Evolutionary conservation across 2,329 filamentous ascomycete species (phyloP).

Genomic region (Basipetospora chlamydospora): DNA sequence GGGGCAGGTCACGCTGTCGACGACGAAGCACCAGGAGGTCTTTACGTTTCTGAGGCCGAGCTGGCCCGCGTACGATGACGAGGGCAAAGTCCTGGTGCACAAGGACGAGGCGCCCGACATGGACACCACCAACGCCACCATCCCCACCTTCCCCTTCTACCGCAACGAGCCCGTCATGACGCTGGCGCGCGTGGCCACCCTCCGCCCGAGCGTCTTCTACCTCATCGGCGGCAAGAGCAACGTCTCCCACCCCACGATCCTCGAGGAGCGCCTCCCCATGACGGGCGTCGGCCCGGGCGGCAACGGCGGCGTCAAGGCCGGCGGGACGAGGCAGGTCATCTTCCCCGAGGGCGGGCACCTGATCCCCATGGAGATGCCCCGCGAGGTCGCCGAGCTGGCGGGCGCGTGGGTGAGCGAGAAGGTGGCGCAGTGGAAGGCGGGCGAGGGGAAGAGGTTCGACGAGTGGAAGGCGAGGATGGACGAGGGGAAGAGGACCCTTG

Average conservation of each 20-base stretch:
- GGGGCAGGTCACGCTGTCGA: slow-evolving; percentile 54
- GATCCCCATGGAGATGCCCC: slow-evolving; percentile 67
- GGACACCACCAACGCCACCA: slow-evolving; percentile 21
- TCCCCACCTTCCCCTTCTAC: slow-evolving; percentile 40
- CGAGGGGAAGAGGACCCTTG: slow-evolving; percentile 40
- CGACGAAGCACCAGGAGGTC: slow-evolving; percentile 74
- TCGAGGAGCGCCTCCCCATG: slow-evolving; percentile 43
- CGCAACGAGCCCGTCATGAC: slow-evolving; percentile 46
- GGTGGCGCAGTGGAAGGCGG: slow-evolving; percentile 36
- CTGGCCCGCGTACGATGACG: slow-evolving; percentile 26
- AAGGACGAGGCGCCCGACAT: slow-evolving; percentile 29
- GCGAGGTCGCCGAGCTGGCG: slow-evolving; percentile 46
- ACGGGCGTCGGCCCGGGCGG: slow-evolving; percentile 55
- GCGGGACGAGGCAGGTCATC: slow-evolving; percentile 51
- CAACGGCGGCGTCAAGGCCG: slow-evolving; percentile 47
- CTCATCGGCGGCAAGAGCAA: slow-evolving; percentile 49
- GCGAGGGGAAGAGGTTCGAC: slow-evolving; percentile 40
- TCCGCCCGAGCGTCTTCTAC: slow-evolving; percentile 55
- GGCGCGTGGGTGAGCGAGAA: slow-evolving; percentile 43
- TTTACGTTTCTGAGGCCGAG: slow-evolving; percentile 59
- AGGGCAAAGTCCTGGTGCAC: slow-evolving; percentile 24
- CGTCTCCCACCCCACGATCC: slow-evolving; percentile 34
- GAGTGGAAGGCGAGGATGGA: slow-evolving; percentile 36
- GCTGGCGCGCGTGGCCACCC: slow-evolving; percentile 38
- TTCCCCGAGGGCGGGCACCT: slow-evolving; percentile 60